Evolutionary conservation across 2,329 filamentous ascomycete genomes (phyloP), one percentile per base, ranked within the genome.

Genomic region (Atkinsonella hypoxylon): DNA sequence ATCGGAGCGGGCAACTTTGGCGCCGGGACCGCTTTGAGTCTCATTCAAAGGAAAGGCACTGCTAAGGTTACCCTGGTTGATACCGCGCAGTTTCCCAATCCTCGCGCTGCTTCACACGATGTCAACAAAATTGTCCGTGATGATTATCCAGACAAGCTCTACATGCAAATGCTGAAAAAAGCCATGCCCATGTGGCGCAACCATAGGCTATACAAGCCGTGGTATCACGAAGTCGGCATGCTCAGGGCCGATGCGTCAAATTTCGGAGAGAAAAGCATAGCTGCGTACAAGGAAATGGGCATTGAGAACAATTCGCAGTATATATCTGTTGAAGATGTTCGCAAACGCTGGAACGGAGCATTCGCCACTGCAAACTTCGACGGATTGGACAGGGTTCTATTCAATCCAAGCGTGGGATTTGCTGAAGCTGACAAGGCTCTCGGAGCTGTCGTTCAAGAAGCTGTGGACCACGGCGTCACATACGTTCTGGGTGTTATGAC

Each of bases 161-260:
- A 70, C 56, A 70, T 69, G 62, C 60, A 59, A 44, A 65, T 70
- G 63, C 61, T 70, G 47, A 60, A 60, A 43, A 64, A 64, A 53
- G 69, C 68, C 54, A 70, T 71, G 68, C 61, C 63, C 17, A 56
- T 59, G 47, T 71, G 69, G 69, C 59, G 66, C 36, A 46, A 56
- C 17, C 69, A 76, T 46, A 70, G 72, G 1, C 67, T 81, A n/a
- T 78, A 77, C 64, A 70, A 69, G 45, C 49, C 59, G 4, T 74
- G 67, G 54, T 83, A 80, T 59, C 76, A 82, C 58, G 71, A 76
- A 55, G 77, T 77, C 0, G 79, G 80, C 10, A 79, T 79, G 77
- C 60, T 70, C 6, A 61, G 68, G 34, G 68, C 62, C 10, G 68
- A 71, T 50, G 53, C 61, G 1, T 63, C 62, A 30, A 67, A 73